Base-by-base conservation (phyloP, 1,284 basidiomycete species). In the Trametes pubescens region DNA sequence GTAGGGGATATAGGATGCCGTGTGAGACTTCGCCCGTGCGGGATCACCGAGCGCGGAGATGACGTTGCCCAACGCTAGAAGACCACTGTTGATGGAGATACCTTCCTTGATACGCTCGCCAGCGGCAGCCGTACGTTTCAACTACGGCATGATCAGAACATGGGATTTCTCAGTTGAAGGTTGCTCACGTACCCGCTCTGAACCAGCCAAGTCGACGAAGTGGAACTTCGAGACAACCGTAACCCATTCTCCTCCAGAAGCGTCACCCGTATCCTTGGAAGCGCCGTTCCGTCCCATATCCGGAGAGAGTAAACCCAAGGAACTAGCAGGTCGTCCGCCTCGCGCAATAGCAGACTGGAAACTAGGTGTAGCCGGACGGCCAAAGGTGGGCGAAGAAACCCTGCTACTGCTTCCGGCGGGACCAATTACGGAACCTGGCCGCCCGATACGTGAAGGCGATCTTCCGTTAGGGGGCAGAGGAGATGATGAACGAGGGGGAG, bases 21-120 rank as follows among this genome's bases (percentile, higher is more conserved):
- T 93, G 72, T 91, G 81, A 35, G 89, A 87, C 76, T 90, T 93
- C 54, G 87, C 88, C 49, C 90, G 85, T 55, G 91, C 84, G 11
- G 97, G 96, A 78, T 99, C 97, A n/a, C 95, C 95, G 9, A 99
- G 89, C 0, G 96, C 95, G 65, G 96, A 98, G 68, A 99, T 99
- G 73, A 99, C 97, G 77, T 99, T 99, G 60, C 97, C 97, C 16
- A 99, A 85, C 10, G 98, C 98, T 53, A 98, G 88, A 37, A 99
- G 87, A 65, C 98, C 98, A 65, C 95, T 94, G 81, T 99, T 99
- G 82, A 99, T 97, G 47, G 94, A 95, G 63, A 97, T 97, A 29
- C 96, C 96, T 80, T 99, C 96, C 78, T 96, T 98, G 79, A 96
- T 94, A 66, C 97, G 91, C 67, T 98, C 97, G 5, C 97, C 97